Conservation (phyloP, 2,329 filamentous ascomycete genomes). For the Fusarium acutatum region DNA sequence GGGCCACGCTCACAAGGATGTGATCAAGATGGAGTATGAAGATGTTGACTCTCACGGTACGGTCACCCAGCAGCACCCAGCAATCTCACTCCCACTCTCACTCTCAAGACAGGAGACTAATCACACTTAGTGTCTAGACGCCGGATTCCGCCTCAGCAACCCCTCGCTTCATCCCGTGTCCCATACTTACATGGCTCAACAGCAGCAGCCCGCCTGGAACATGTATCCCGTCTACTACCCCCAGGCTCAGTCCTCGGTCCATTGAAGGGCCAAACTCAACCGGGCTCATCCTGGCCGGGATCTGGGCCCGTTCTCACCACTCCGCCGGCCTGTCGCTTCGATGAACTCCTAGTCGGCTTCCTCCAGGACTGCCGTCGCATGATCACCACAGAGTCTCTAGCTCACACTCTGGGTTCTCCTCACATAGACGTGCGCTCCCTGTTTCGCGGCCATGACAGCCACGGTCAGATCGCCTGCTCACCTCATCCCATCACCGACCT, state of each 20-base stretch:
- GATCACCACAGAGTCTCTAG: slow-evolving; percentile 39
- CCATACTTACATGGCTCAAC: slow-evolving; percentile 41
- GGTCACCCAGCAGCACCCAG: slow-evolving; percentile 10
- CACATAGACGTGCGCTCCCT: slow-evolving; percentile 47
- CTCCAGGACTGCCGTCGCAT: slow-evolving; percentile 48
- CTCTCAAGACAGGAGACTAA: slow-evolving; percentile 38
- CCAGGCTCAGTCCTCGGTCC: slow-evolving; percentile 46
- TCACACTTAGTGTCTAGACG: slow-evolving; percentile 42
- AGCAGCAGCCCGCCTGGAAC: slow-evolving; percentile 44
- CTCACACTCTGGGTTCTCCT: slow-evolving; percentile 45
- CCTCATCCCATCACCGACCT: slow-evolving; percentile 45
- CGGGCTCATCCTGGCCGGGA: slow-evolving; percentile 44
- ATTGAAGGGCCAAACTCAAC: slow-evolving; percentile 40
- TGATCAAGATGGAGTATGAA: slow-evolving; percentile 53
- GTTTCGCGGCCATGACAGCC: slow-evolving; percentile 39
- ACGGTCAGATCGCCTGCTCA: slow-evolving; percentile 36
- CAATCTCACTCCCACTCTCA: neutral
- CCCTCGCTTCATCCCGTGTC: slow-evolving; percentile 32
- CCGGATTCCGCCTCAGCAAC: slow-evolving; percentile 46
- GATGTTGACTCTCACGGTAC: slow-evolving; percentile 47
- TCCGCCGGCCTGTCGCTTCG: slow-evolving; percentile 44
- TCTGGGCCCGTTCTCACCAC: slow-evolving; percentile 45
- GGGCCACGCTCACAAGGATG: slow-evolving; percentile 49
- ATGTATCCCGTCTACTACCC: slow-evolving; percentile 49
- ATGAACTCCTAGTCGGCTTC: slow-evolving; percentile 48